phyloP scores from a whole-genome alignment of 208 protist genomes.

The Porcisia hertigi region DNA sequence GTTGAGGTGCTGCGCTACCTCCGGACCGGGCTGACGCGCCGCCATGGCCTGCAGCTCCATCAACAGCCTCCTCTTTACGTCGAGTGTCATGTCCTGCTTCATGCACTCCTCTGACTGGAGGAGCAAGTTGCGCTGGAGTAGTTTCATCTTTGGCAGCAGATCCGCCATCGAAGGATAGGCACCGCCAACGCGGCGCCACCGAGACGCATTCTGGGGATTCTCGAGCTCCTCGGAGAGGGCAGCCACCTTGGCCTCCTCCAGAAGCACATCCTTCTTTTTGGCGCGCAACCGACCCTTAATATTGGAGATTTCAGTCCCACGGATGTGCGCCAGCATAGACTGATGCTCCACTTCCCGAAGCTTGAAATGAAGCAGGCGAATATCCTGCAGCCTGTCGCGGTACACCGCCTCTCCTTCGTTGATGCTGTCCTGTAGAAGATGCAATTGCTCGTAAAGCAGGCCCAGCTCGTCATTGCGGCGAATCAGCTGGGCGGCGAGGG shows the following conservation, averaged over 20 bases:
- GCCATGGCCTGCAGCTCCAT: constrained; percentile 94
- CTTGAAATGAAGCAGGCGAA: constrained; percentile 75
- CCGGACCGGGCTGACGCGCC: constrained; percentile 93
- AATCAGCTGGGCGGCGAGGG: constrained; percentile 96
- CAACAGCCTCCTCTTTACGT: constrained; percentile 96
- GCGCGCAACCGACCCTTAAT: constrained; percentile 49
- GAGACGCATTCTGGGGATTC: constrained; percentile 91
- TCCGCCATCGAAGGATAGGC: constrained; percentile 93
- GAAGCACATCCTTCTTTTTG: constrained; percentile 46
- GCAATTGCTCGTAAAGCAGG: constrained; percentile 98
- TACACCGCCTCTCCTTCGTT: constrained; percentile 95
- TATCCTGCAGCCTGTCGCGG: constrained; percentile 78
- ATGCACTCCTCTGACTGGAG: constrained; percentile 97
- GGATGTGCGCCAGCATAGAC: constrained; percentile 82
- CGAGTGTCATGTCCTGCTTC: constrained; percentile 94
- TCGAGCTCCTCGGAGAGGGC: constrained; percentile 97
- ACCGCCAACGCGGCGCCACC: constrained; percentile 94
- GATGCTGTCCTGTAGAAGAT: constrained; percentile 94
- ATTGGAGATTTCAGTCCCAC: constrained; percentile 71
- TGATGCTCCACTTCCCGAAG: constrained; percentile 91
- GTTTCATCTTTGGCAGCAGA: constrained; percentile 94
- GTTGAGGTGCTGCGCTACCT: constrained; percentile 95
- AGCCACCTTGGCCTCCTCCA: constrained; percentile 84
- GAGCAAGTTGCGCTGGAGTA: constrained; percentile 96
- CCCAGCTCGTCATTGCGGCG: constrained; percentile 98